Conservation (phyloP, 225 moss, liverwort and hornwort genomes). For the Physcomitrium patens region DNA sequence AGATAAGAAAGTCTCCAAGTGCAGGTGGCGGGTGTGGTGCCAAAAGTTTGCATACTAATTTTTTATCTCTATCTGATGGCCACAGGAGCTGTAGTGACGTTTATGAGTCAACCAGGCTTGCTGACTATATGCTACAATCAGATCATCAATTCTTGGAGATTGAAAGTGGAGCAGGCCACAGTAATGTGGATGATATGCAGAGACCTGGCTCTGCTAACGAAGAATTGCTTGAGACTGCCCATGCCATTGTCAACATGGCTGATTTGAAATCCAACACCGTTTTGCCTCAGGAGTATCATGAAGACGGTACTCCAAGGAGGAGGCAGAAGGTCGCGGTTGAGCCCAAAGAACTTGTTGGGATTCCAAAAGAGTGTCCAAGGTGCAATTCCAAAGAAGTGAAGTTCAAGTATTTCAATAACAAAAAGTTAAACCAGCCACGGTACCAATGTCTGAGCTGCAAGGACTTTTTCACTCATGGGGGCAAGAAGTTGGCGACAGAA, state of each 20-base stretch:
- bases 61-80: conserved; percentile 43
- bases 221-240: conserved; percentile 60
- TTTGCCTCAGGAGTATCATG: conserved; percentile 40
- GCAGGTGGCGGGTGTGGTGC: conserved; percentile 33
- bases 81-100: conserved; percentile 44
- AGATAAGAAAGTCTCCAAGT: conserved; percentile 45
- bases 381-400: conserved; percentile 57
- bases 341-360: conserved; percentile 54
- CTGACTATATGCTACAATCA: conserved; percentile 53
- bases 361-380: conserved; percentile 55
- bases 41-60: conserved; percentile 43
- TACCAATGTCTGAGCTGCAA: conserved; percentile 61
- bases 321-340: conserved; percentile 58
- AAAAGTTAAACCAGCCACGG: conserved; percentile 53
- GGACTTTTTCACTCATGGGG: conserved; percentile 59
- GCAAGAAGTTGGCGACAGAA: conserved; percentile 53
- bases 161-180: conserved; percentile 48
- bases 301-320: conserved; percentile 51
- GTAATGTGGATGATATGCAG: conserved; percentile 41
- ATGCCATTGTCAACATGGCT: conserved; percentile 55
- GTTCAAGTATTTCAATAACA: conserved; percentile 68
- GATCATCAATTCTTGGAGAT: conserved; percentile 48
- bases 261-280: conserved; percentile 51
- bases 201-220: conserved; percentile 50
- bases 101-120: conserved; percentile 44